These are phyloP conservation scores for Porpolomopsis calyptriformis DNA, from an alignment of 768 basidiomycete genomes.

Conservation along the genomic window DNA sequence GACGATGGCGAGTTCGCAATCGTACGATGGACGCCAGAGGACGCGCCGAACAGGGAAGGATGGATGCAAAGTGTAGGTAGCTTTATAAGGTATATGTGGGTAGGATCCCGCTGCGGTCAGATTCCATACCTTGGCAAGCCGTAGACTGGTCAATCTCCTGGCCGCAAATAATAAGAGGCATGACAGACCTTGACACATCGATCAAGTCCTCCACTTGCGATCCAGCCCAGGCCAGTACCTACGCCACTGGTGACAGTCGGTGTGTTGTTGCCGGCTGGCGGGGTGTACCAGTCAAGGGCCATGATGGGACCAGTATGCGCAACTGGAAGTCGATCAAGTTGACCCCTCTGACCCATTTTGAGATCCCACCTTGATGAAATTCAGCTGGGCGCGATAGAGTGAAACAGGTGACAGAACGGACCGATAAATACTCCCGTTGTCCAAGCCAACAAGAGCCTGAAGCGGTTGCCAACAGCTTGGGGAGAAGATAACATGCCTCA, in stretches of 20 bases:
- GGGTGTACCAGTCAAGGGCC: conserved; percentile 59
- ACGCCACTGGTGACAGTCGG: conserved; percentile 16
- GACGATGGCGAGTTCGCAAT: conserved; percentile 65
- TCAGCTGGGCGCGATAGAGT: neutral
- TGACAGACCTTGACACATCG: conserved; percentile 57
- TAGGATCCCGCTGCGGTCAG: conserved; percentile 34
- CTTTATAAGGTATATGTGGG: conserved; percentile 48
- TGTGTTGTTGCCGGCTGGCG: conserved; percentile 8
- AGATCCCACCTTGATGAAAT: conserved; percentile 55
- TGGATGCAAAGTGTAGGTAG: conserved; percentile 63
- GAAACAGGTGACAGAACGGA: conserved; percentile 15
- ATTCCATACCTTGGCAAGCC: conserved; percentile 78
- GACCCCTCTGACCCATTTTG: conserved; percentile 64
- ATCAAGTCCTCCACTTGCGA: conserved; percentile 72
- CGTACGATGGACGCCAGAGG: conserved; percentile 65
- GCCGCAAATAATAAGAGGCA: conserved; percentile 2
- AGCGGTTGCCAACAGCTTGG: conserved; percentile 54
- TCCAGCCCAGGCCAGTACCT: conserved; percentile 49
- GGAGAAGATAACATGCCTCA: conserved; percentile 63
- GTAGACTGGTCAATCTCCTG: no score
- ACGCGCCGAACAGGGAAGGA: conserved; percentile 66
- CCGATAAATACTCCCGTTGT: conserved; percentile 63
- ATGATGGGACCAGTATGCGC: conserved; percentile 68
- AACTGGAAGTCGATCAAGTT: conserved; percentile 59
- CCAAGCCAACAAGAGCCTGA: conserved; percentile 57